phyloP scores from a whole-genome alignment of 495 filamentous ascomycete genomes.

The Neurospora sp. region DNA sequence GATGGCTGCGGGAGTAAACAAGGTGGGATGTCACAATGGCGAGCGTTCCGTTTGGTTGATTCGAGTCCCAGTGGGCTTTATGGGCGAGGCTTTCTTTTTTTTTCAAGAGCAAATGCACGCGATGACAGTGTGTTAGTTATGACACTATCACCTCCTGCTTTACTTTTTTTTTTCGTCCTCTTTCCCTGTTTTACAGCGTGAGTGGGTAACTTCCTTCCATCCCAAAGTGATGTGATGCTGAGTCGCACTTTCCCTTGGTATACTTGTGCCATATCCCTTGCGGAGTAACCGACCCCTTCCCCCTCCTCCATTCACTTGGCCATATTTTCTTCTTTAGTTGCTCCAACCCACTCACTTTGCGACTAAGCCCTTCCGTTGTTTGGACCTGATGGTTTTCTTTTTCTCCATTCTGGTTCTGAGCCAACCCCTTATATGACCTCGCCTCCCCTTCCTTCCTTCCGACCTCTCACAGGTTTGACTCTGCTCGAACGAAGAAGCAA shows the following conservation, averaged over 20 bases:
- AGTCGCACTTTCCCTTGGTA: not conserved
- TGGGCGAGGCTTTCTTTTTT: not conserved
- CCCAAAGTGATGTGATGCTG: not conserved
- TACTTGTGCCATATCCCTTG: not conserved
- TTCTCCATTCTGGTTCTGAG: not conserved
- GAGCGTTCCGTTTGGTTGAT: not conserved
- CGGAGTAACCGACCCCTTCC: not conserved
- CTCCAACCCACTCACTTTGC: not conserved
- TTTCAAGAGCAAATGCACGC: not conserved
- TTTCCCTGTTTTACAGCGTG: not conserved
- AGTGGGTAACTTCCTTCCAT: not conserved
- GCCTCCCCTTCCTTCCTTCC: not conserved
- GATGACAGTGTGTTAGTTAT: not conserved
- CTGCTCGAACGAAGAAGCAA: not conserved
- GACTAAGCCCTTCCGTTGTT: not conserved
- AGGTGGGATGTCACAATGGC: not conserved
- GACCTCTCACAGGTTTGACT: not conserved
- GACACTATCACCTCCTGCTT: not conserved
- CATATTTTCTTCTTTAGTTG: not conserved
- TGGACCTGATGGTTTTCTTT: not conserved
- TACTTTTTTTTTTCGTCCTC: not conserved
- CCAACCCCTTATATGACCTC: not conserved
- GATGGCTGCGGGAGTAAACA: not conserved
- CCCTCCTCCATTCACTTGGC: not conserved
- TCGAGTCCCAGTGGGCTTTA: not conserved